Base-by-base conservation (phyloP, 805 yeast genomes). In the Pichia insulana region DNA sequence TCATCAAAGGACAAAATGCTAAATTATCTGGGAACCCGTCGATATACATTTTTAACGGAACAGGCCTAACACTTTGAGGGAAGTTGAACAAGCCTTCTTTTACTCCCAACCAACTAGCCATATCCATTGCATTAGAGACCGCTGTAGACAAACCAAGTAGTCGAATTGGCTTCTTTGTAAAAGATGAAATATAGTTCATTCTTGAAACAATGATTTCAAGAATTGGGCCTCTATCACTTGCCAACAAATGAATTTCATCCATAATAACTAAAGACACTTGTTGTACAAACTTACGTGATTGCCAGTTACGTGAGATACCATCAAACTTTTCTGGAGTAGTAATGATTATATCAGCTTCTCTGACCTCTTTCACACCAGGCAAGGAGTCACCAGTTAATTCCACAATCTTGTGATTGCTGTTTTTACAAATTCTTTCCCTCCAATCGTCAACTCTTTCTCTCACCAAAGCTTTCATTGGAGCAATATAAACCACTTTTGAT, bases 261-360 rank as follows among this genome's bases (percentile, higher is more conserved):
- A 84, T 83, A 36, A 84, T 80, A 4, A 84, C 82, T 46, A 85
- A 65, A 1, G 88, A 78, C 2, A 84, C 76, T 40, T 78, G 73
- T 55, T 81, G 86, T 18, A 83, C 88, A 62, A 83, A 83, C 51
- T 72, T 74, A 54, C 90, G 68, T 0, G 86, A 74, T 54, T 82
- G 84, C 94, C 94, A 84, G 54, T 78, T 80, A 67, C 94, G 81
- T 25, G 88, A 80, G 43, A 84, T 81, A 69, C 94, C 94, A 62
- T 84, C 94, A 54, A 83, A 84, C 60, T 84, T 84, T 59, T 84
- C 92, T 0, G 94, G 94, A 0, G 94, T 84, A 2, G 94, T 84
- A 50, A 84, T 77, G 38, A 84, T 78, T 22, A 84, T 80, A 52
- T 80, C 84, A 0, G 94, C 86, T 31, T 70, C 74, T 36, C 76